phyloP scores from a whole-genome alignment of 2,329 filamentous ascomycete species.

The Raffaelea albimanens region DNA sequence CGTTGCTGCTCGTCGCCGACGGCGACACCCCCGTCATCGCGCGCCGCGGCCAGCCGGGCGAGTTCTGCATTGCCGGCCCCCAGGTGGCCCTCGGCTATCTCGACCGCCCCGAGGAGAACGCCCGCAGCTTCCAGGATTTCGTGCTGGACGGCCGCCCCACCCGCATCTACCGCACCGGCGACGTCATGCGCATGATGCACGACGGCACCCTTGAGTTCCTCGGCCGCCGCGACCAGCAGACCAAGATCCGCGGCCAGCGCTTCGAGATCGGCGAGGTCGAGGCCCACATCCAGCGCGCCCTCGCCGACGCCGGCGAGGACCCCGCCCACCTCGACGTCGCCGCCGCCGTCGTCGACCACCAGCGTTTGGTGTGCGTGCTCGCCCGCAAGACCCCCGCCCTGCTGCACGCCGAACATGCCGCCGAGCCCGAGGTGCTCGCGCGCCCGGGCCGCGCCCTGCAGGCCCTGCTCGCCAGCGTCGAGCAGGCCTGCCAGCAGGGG shows the following conservation, averaged over 20 bases:
- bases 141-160: constrained; percentile 1
- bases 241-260: constrained; percentile 11
- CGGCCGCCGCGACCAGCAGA: constrained; percentile 10
- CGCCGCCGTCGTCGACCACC: constrained; percentile 6
- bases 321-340: constrained; percentile 6
- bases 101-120: constrained; percentile 17
- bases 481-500: constrained; percentile 3
- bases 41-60: constrained; percentile 16
- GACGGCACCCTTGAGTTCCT: constrained; percentile 10
- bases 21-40: constrained; percentile 8
- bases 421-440: background rate
- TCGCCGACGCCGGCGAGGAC: background rate
- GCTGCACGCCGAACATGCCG: constrained; percentile 2
- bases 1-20: constrained; percentile 9
- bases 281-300: constrained; percentile 3
- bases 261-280: constrained; percentile 11
- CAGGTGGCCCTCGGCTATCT: constrained; percentile 35
- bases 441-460: background rate
- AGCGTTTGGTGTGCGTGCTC: constrained; percentile 3
- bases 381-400: constrained; percentile 1
- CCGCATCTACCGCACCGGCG: constrained; percentile 12
- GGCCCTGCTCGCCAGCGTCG: background rate
- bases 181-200: constrained; percentile 10
- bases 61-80: constrained; percentile 34
- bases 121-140: constrained; percentile 5